Conservation (phyloP, 2,329 filamentous ascomycete species). For the Apiospora saccharicola region DNA sequence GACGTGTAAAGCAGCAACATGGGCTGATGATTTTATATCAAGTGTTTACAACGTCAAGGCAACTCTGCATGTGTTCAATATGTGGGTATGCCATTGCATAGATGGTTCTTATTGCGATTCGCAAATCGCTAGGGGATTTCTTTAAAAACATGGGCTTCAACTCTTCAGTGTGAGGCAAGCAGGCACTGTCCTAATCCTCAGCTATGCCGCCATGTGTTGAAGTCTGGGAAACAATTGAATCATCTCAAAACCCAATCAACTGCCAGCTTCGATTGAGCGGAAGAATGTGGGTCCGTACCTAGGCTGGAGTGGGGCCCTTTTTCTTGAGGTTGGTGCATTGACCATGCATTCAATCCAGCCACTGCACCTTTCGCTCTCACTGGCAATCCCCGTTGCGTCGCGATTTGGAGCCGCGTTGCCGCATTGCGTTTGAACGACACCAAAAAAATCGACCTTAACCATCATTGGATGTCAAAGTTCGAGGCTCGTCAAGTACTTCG, state of each 20-base stretch:
- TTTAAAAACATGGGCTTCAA: too few species aligned
- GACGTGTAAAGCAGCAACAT: too few species aligned
- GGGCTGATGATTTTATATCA: too few species aligned
- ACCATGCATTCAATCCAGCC: not conserved
- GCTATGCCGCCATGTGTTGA: too few species aligned
- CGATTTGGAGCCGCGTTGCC: slow-evolving; percentile 10
- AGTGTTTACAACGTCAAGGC: too few species aligned
- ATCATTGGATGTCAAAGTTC: not conserved
- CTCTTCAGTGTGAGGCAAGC: too few species aligned
- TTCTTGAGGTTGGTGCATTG: not conserved
- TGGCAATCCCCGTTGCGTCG: slow-evolving; percentile 4
- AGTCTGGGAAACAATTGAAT: too few species aligned
- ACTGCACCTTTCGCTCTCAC: not conserved
- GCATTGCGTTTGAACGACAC: slow-evolving; percentile 13
- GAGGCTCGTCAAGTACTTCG: not conserved
- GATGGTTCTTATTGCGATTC: too few species aligned
- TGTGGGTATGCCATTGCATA: too few species aligned
- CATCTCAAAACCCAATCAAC: not conserved
- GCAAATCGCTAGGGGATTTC: too few species aligned
- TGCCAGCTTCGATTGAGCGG: not conserved
- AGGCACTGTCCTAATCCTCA: too few species aligned
- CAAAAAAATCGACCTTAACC: slow-evolving; percentile 2
- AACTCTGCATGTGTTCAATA: too few species aligned
- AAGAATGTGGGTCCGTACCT: not conserved
- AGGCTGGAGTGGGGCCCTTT: not conserved